Evolutionary conservation across 2,329 filamentous ascomycete species (phyloP).

Genomic region (Shiraia bambusicola): DNA sequence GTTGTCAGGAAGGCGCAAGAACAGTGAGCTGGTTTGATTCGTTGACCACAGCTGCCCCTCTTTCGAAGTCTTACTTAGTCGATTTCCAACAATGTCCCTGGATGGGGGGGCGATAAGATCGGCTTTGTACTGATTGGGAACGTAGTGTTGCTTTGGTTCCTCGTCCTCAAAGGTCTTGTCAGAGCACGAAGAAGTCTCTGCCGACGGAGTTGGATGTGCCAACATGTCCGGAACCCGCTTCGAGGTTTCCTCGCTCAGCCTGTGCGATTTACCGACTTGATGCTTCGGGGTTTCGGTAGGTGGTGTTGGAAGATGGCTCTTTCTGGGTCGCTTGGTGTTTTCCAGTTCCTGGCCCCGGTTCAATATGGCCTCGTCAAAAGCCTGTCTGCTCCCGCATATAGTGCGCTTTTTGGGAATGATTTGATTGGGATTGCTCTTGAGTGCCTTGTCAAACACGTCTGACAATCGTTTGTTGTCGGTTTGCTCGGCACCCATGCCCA

Average conservation of each 20-base stretch:
- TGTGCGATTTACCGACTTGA: slow-evolving; percentile 5
- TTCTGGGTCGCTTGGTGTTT: slow-evolving; percentile 4
- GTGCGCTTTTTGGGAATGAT: slow-evolving; percentile 7
- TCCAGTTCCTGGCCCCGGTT: slow-evolving; percentile 6
- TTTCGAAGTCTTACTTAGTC: slow-evolving; percentile 11
- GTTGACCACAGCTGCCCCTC: slow-evolving; percentile 20
- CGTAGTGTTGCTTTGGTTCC: slow-evolving; percentile 11
- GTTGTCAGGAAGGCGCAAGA: slow-evolving; percentile 27
- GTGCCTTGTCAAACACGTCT: slow-evolving; percentile 18
- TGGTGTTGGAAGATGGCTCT: slow-evolving; percentile 23
- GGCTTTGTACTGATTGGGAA: slow-evolving; percentile 15
- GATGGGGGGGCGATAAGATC: slow-evolving; percentile 8
- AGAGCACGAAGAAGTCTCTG: slow-evolving; percentile 8
- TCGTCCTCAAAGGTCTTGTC: slow-evolving; percentile 11
- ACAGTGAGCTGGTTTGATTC: slow-evolving; percentile 27
- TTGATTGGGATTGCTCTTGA: slow-evolving; percentile 7
- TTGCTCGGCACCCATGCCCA: slow-evolving; percentile 7
- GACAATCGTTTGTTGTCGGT: slow-evolving; percentile 6
- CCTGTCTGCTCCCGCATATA: slow-evolving; percentile 14
- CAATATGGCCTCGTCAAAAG: slow-evolving; percentile 15
- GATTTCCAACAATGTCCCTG: slow-evolving; percentile 10
- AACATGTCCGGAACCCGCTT: not conserved
- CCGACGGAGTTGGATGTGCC: slow-evolving; percentile 1
- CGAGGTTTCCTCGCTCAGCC: not conserved
- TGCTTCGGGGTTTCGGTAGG: slow-evolving; percentile 20